These are phyloP conservation scores for Ailanthus altissimus DNA, from an alignment of 345 rosid genomes.

Conservation along the genomic window DNA sequence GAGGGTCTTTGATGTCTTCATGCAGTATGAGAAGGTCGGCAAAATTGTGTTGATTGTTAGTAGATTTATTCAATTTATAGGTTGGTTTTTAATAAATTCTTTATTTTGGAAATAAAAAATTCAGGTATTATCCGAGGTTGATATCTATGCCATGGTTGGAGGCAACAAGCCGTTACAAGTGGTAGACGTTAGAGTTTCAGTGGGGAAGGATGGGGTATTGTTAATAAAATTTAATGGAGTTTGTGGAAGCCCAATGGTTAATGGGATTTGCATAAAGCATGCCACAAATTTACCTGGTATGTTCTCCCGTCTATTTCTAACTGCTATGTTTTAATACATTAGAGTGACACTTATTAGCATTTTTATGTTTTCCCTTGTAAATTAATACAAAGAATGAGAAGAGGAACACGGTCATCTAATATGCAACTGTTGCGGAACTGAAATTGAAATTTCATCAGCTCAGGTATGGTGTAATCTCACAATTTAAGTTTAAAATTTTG, in stretches of 20 bases:
- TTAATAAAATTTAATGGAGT: slow-evolving; percentile 40
- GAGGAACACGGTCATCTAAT: slow-evolving; percentile 25
- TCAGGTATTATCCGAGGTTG: slow-evolving; percentile 49
- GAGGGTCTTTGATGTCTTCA: slow-evolving; percentile 47
- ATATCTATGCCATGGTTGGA: slow-evolving; percentile 49
- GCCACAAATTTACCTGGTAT: slow-evolving; percentile 32
- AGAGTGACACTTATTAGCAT: background rate
- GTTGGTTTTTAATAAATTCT: too few relatives aligned
- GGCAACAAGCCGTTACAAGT: slow-evolving; percentile 47
- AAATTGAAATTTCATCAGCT: slow-evolving; percentile 41
- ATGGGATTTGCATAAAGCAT: slow-evolving; percentile 46
- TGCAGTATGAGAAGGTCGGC: slow-evolving; percentile 52
- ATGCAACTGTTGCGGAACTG: slow-evolving; percentile 41
- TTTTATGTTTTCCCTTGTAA: slow-evolving; percentile 4
- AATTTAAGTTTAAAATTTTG: slow-evolving; percentile 8
- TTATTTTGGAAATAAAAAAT: slow-evolving; percentile 14
- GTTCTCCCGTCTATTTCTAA: slow-evolving; percentile 5
- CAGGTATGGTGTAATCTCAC: slow-evolving; percentile 34
- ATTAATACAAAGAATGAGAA: slow-evolving; percentile 17
- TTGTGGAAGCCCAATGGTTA: slow-evolving; percentile 42
- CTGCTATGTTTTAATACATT: slow-evolving; percentile 1
- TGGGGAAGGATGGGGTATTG: slow-evolving; percentile 35
- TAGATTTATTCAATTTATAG: background rate
- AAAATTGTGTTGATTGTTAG: background rate
- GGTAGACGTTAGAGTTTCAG: slow-evolving; percentile 36